Base-by-base conservation (phyloP, 2,329 filamentous ascomycete genomes). In the Talaromyces verruculosus region DNA sequence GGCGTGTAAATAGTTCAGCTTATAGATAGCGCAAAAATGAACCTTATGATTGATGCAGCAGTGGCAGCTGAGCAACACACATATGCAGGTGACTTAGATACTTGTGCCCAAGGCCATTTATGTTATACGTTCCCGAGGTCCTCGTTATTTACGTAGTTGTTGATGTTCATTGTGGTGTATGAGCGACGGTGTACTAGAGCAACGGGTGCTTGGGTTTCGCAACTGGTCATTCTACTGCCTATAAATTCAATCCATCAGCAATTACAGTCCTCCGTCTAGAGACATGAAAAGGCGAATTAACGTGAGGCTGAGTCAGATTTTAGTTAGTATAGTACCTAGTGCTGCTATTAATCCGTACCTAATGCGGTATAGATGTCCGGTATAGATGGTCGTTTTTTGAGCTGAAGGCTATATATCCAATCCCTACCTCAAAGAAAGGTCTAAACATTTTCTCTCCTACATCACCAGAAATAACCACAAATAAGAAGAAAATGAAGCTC, bases 401-500 rank as follows among this genome's bases (percentile, higher is more conserved):
- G 47, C 47, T 25, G 45, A 15, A 49, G 11, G 11, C 45, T 49
- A 25, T 17, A 4, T 41, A 17, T n/a, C 17, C 17, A 41, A 1
- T 41, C 39, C 41, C 41, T 45, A 45, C n/a, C 41, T 3, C n/a
- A 4, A 22, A 45, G 7, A 45, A 19, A 19, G 41, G 11, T 45
- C 41, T 22, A 45, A 5, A n/a, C 6, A 2, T 39, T 51, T 39
- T 51, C 3, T 53, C 28, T 53, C 6, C 4, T 7, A 15, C 47
- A 28, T 13, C 41, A 33, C 19, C 51, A 33, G 51, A 33, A 61
- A 47, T 3, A 25, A 5, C 19, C 45, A 11, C 3, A 17, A 41
- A 7, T 17, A 25, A 49, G 13, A 28, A 25, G 8, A 63, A 22
- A 8, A 79, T 79, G 76, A 79, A 78, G 62, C 71, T 79, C 58